Evolutionary conservation across 2,329 filamentous ascomycete genomes (phyloP), one percentile per base, ranked within the genome.

Genomic region (Dactylellina parvicollis): DNA sequence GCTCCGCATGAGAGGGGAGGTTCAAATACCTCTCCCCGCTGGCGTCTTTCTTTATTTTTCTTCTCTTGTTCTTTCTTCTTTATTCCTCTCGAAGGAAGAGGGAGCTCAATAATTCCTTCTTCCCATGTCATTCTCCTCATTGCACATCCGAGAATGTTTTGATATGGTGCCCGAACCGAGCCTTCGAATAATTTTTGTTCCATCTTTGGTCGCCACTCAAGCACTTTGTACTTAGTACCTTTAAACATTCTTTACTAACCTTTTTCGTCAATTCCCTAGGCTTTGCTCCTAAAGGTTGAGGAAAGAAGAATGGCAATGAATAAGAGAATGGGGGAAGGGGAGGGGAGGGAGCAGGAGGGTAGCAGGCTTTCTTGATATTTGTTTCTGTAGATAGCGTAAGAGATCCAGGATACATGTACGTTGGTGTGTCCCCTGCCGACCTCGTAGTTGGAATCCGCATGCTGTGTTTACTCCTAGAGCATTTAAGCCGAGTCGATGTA

Each of bases 211-310:
- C 20, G 5, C 30, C 22, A 26, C 22, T 57, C 22, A 57, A 57
- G 52, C 30, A 42, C 52, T 18, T 57, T 44, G 52, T 44, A 32
- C 52, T 57, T 57, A 44, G 22, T 26, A 36, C n/a, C n/a, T 26
- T 18, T 3, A 18, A 18, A 20, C 24, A 20, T 22, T 3, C 30
- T 42, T 57, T 44, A n/a, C n/a, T n/a, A n/a, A n/a, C n/a, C n/a
- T 42, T 57, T 57, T 57, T 32, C 52, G 9, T 57, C 22, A 36
- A 30, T 5, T 8, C 22, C 30, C 22, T 57, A 42, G 52, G 52
- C 36, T 9, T 16, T 57, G 36, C 14, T 32, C 52, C 52, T 57
- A 57, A 26, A 36, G 22, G 7, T 42, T 7, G 52, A 44, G 10
- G 36, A 44, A 57, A 44, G 1, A 20, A 50, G 4, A 47, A 34